Evolutionary conservation across 2,329 filamentous ascomycete species (phyloP).

Genomic region (Alternaria sp.): DNA sequence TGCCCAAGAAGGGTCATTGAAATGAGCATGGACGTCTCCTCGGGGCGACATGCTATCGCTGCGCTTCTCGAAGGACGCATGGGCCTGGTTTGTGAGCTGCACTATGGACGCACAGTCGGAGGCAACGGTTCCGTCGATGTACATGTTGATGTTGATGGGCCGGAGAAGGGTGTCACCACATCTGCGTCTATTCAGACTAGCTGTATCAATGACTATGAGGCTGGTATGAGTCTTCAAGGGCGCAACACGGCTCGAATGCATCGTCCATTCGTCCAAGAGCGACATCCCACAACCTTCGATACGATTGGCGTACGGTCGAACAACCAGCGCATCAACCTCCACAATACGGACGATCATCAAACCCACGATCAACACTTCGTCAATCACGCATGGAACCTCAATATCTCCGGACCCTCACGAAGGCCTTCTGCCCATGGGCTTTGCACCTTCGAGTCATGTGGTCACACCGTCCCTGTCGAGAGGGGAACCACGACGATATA

Average conservation of each 20-base stretch:
- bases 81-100: conserved; percentile 64
- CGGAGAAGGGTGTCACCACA: conserved; percentile 10
- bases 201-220: conserved; percentile 11
- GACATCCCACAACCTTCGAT: conserved; percentile 20
- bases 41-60: conserved; percentile 61
- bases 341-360: conserved; percentile 25
- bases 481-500: conserved; percentile 50
- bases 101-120: conserved; percentile 6
- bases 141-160: conserved; percentile 13
- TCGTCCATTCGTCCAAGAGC: conserved; percentile 3
- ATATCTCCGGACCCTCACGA: conserved; percentile 18
- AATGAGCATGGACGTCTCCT: conserved; percentile 68
- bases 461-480: conserved; percentile 34
- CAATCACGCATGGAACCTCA: conserved; percentile 40
- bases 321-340: conserved; percentile 28
- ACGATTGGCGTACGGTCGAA: conserved; percentile 37
- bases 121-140: conserved; percentile 13
- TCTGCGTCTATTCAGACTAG: conserved; percentile 18
- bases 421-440: neutral
- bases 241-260: neutral
- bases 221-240: conserved; percentile 7
- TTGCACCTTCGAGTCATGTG: neutral
- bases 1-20: conserved; percentile 65
- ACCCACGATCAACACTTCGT: conserved; percentile 34
- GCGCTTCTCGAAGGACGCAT: conserved; percentile 65